Base-by-base conservation (phyloP, 2,329 filamentous ascomycete genomes). In the Xylaria polymorpha region DNA sequence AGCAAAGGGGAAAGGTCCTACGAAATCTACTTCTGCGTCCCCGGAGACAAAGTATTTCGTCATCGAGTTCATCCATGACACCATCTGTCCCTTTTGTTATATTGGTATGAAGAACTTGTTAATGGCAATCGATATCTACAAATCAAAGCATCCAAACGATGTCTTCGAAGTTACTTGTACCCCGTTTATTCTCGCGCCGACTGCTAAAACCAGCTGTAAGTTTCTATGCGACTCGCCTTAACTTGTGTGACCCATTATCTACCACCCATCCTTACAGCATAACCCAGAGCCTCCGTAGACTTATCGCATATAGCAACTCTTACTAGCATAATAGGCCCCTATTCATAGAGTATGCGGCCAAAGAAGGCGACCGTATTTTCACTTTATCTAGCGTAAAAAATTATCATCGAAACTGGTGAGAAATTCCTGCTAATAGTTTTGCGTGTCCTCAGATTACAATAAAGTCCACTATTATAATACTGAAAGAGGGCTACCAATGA, bases 21-120 rank as follows among this genome's bases (percentile, higher is more conserved):
- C 61, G 14, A 56, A 53, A 20, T 15, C 53, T 7, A 29, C 37
- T 25, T 20, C 50, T 29, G 41, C 20, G 29, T 15, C 25, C 41
- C 9, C 65, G 0, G 64, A 69, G 65, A 75, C 56, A 39, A 82
- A 62, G 6, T 69, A 74, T 58, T 79, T 85, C 72, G 77, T 76
- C 12, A 81, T 87, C 67, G 83, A 85, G 57, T 77, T 86, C 55
- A 83, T 86, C 71, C 78, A 83, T 44, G 86, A 87, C 74, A 80
- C 84, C 7, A 78, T 85, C 44, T 88, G 86, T 67, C 84, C 85
- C 4, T 87, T 84, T 79, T 86, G 83, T 72, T 87, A 85, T 72
- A 79, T 87, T 67, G 81, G 82, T 66, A 81, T 85, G 70, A 82
- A 79, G 65, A 82, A 80, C 63, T 79, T 87, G 61, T 81, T 85